Evolutionary conservation across 2,329 filamentous ascomycete species (phyloP).

Genomic region (Fusarium subglutinans): DNA sequence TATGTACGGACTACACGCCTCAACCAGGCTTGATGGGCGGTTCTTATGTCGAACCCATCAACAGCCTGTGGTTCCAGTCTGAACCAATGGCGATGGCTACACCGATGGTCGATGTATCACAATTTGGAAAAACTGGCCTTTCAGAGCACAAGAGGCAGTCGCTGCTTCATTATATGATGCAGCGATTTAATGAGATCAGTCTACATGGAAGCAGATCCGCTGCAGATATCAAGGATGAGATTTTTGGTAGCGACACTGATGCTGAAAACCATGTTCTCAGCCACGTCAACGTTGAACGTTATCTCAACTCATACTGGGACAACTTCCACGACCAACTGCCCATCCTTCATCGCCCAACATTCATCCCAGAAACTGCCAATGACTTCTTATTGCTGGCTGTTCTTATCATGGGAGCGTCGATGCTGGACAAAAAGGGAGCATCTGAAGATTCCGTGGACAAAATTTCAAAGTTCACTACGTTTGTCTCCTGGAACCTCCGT

Average conservation of each 20-base stretch:
- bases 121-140: constrained; percentile 38
- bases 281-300: constrained; percentile 38
- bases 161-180: constrained; percentile 42
- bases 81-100: constrained; percentile 38
- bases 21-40: constrained; percentile 38
- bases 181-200: constrained; percentile 43
- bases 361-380: constrained; percentile 42
- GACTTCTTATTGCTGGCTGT: constrained; percentile 42
- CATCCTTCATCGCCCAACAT: constrained; percentile 41
- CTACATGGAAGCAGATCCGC: constrained; percentile 41
- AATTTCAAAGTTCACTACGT: constrained; percentile 43
- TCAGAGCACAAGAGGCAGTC: constrained; percentile 43
- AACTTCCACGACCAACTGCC: constrained; percentile 43
- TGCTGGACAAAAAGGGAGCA: constrained; percentile 38
- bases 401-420: constrained; percentile 43
- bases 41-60: constrained; percentile 42
- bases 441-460: constrained; percentile 34
- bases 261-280: constrained; percentile 41
- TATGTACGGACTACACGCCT: constrained; percentile 40
- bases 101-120: constrained; percentile 35
- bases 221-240: constrained; percentile 43
- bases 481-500: constrained; percentile 42
- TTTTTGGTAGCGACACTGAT: constrained; percentile 42
- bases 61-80: constrained; percentile 43
- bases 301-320: constrained; percentile 43